phyloP scores from a whole-genome alignment of 73 alveolate species.

The Paramecium sonneborni region DNA sequence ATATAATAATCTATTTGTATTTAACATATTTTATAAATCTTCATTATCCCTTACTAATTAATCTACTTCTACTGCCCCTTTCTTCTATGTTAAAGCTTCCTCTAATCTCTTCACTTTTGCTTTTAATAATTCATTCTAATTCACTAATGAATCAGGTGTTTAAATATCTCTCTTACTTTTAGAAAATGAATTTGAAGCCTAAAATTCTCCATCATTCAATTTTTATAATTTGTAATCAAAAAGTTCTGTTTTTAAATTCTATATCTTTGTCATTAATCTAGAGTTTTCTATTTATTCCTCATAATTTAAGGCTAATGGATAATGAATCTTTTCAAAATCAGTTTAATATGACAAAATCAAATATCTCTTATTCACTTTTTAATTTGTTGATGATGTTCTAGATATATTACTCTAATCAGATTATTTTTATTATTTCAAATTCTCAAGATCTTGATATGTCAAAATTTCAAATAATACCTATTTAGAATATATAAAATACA shows the following conservation, averaged over 20 bases:
- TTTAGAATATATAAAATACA: not conserved
- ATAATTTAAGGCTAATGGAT: slow-evolving; percentile 62
- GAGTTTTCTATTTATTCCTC: slow-evolving; percentile 52
- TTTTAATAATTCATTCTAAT: slow-evolving; percentile 55
- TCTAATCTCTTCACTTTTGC: slow-evolving; percentile 60
- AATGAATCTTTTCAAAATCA: slow-evolving; percentile 53
- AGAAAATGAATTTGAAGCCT: not conserved
- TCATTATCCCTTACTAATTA: slow-evolving; percentile 43
- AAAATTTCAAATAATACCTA: slow-evolving; percentile 58
- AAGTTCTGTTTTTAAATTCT: slow-evolving; percentile 49
- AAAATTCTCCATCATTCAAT: slow-evolving; percentile 9
- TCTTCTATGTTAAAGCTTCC: slow-evolving; percentile 45
- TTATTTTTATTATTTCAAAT: slow-evolving; percentile 31
- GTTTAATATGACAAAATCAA: slow-evolving; percentile 31
- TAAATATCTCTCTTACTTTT: slow-evolving; percentile 3
- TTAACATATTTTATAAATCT: slow-evolving; percentile 17
- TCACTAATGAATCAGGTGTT: slow-evolving; percentile 9
- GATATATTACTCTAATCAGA: not conserved
- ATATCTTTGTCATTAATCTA: slow-evolving; percentile 28
- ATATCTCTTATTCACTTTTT: slow-evolving; percentile 56
- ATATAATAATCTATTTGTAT: not conserved
- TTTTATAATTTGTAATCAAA: slow-evolving; percentile 21
- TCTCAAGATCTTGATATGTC: slow-evolving; percentile 65
- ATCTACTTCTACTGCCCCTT: slow-evolving; percentile 63
- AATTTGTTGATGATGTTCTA: not conserved